Percentiles rank a stretch among this genome's conserved stretches.
These are phyloP conservation scores for Stachybotrys elegans DNA, from an alignment of 2,329 filamentous ascomycete genomes.

Conservation along the genomic window DNA sequence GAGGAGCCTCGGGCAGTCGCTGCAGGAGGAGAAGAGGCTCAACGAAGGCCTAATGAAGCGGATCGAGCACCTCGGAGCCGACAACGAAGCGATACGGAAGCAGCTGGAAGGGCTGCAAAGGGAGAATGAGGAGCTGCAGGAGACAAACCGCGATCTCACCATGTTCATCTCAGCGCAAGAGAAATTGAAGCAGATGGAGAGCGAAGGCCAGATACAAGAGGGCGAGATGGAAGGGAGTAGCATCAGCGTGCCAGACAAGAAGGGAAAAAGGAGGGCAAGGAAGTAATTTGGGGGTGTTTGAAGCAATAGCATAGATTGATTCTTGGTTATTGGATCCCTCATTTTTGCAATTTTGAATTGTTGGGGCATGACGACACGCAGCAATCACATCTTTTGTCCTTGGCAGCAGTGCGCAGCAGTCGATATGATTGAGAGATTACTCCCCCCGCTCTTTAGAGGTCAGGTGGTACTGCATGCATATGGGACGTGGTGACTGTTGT, in stretches of 20 bases:
- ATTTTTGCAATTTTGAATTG: no score
- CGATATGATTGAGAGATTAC: no score
- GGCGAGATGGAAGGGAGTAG: conserved; percentile 74
- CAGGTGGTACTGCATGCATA: no score
- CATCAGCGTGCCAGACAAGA: conserved; percentile 59
- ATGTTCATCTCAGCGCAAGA: conserved; percentile 85
- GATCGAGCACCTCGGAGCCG: conserved; percentile 68
- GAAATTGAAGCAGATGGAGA: conserved; percentile 68
- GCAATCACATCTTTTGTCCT: no score
- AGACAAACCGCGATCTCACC: conserved; percentile 80
- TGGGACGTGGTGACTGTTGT: no score
- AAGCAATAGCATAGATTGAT: no score
- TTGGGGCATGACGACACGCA: no score
- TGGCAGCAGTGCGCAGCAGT: no score
- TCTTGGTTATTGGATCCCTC: no score
- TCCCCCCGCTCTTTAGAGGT: no score
- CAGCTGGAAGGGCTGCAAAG: conserved; percentile 51
- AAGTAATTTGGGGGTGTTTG: no score
- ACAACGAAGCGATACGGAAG: conserved; percentile 52
- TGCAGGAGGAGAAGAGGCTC: conserved; percentile 83
- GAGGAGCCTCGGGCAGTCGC: conserved; percentile 66
- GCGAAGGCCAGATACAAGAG: conserved; percentile 51
- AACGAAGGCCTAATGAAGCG: conserved; percentile 74
- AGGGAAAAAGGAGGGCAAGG: no score
- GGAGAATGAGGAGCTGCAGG: conserved; percentile 69